Evolutionary conservation across 1,139 yeast genomes (phyloP), one percentile per base, ranked within the genome.

Genomic region (Saccharomycopsis hybrid): DNA sequence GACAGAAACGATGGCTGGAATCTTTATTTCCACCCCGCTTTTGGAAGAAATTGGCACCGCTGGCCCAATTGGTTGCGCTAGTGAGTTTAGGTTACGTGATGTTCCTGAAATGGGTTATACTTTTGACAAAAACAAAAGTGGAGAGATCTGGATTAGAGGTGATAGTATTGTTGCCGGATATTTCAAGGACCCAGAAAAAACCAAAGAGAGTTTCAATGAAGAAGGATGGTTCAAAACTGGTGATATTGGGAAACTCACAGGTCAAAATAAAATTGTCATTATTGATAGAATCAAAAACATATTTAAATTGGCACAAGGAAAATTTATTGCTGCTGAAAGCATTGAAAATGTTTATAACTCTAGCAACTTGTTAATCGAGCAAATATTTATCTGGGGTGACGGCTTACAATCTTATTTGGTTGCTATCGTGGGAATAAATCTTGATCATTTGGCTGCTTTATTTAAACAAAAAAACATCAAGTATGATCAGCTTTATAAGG

Each of bases 151-250:
- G 62, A 60, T 82, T 42, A 67, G 85, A 48, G 87, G 88, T 2
- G 77, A 81, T 5, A 80, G 74, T 56, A 67, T 77, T 41, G 78
- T 79, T 61, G 58, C 59, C 36, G 80, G 74, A n/a, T 82, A 82
- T 63, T 79, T 66, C 65, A 74, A 77, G 59, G 75, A 77, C 56
- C 68, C 69, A 27, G 67, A 66, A 32, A 71, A 68, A 35, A 70
- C 73, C 5, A 56, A 51, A 30, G 59, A 63, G 38, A 59, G 74
- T 5, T 57, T 73, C 45, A 76, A 73, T 53, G 55, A 62, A 24
- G 79, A 78, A 18, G 82, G 82, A 1, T 78, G 81, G 82, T 78
- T 77, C 61, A 61, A 67, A 41, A 78, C 84, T 33, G 84, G 84
- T 53, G 82, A 77, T 59, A 72, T 77, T 57, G 80, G 76, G 2